A percentile compares a stretch with the other conserved stretches of the same genome.
These are phyloP conservation scores for Pseudocercospora eumusae DNA, from an alignment of 2,329 filamentous ascomycete species.

Conservation along the genomic window DNA sequence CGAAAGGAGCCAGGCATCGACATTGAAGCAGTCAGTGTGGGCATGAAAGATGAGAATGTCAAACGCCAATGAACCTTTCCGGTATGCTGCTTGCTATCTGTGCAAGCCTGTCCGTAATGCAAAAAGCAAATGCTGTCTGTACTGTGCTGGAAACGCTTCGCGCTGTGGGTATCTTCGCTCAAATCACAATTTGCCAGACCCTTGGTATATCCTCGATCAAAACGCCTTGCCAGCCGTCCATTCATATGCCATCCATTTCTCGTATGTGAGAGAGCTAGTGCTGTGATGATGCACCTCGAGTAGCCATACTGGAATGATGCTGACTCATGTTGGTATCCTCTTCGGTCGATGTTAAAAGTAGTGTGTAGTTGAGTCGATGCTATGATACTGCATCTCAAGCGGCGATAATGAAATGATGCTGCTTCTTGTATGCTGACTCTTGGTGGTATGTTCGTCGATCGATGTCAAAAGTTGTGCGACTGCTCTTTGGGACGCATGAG, in stretches of 20 bases:
- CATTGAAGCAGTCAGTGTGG: background rate
- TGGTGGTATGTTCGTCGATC: too few relatives aligned
- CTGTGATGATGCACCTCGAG: too few relatives aligned
- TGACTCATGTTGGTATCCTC: too few relatives aligned
- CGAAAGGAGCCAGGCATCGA: too few relatives aligned
- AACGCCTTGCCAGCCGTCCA: background rate
- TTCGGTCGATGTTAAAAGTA: too few relatives aligned
- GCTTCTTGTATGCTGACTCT: too few relatives aligned
- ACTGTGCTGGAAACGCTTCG: background rate
- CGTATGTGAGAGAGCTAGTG: background rate
- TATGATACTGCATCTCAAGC: background rate
- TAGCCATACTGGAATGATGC: too few relatives aligned
- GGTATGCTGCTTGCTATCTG: background rate
- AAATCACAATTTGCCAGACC: background rate
- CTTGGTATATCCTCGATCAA: background rate
- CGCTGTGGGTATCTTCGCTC: background rate
- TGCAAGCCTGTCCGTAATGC: background rate
- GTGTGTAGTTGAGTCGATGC: background rate
- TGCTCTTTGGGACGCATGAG: too few relatives aligned
- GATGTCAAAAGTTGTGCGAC: too few relatives aligned
- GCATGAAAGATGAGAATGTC: background rate
- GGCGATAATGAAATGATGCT: too few relatives aligned
- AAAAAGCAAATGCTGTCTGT: background rate
- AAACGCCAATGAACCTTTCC: background rate
- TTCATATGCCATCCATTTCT: background rate